A percentile compares a stretch with the other conserved stretches of the same genome.
Conservation (phyloP, 352 stramenopile genomes). For the Detonula confervacea region DNA sequence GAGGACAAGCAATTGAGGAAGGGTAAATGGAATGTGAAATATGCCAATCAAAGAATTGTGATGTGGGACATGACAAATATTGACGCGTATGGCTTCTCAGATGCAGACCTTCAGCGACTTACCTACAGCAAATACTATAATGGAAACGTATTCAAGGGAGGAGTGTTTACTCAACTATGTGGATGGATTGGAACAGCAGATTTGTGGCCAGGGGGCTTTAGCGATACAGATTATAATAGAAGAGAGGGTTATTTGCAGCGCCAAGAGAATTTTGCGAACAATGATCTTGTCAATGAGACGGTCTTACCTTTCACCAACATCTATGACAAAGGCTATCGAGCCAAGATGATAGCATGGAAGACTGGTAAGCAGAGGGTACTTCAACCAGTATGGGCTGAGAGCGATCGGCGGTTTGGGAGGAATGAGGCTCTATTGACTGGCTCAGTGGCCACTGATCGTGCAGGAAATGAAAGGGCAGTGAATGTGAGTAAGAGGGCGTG, state of each 20-base stretch:
- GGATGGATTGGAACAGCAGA: conserved; percentile 29
- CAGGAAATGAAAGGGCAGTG: conserved; percentile 48
- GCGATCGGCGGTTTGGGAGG: conserved; percentile 33
- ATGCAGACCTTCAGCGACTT: conserved; percentile 29
- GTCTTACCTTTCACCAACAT: conserved; percentile 39
- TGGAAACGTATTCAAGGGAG: conserved; percentile 48
- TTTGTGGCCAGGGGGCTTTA: conserved; percentile 33
- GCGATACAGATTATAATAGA: conserved; percentile 45
- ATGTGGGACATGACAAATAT: conserved; percentile 38
- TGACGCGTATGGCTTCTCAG: conserved; percentile 2
- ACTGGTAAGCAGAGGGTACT: conserved; percentile 31
- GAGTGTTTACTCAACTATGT: conserved; percentile 40
- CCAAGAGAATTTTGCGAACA: conserved; percentile 38
- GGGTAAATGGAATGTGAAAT: conserved; percentile 29
- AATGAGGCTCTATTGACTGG: conserved; percentile 22
- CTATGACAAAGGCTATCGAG: conserved; percentile 49
- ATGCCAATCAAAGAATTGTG: conserved; percentile 10
- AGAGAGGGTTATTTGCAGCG: conserved; percentile 42
- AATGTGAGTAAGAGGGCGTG: conserved; percentile 46
- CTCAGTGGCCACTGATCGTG: conserved; percentile 48
- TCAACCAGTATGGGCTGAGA: conserved; percentile 38
- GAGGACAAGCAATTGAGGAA: conserved; percentile 33
- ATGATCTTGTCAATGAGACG: conserved; percentile 24
- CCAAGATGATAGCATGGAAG: conserved; percentile 35
- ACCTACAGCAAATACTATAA: conserved; percentile 49